Conservation (phyloP, 2,329 filamentous ascomycete genomes). For the Emergomyces africanus region DNA sequence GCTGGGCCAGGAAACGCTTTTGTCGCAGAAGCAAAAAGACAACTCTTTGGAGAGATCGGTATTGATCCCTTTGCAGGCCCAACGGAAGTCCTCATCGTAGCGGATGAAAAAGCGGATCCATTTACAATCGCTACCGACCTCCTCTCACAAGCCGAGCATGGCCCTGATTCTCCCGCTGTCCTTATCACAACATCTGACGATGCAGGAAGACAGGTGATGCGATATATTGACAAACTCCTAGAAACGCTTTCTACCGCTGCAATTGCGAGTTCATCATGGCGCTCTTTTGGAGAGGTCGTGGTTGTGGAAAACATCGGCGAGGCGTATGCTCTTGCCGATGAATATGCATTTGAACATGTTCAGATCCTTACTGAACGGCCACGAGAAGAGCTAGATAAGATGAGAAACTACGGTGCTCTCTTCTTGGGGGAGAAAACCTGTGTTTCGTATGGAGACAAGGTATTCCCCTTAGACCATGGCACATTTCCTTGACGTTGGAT, state of each 20-base stretch:
- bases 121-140: slow-evolving; percentile 36
- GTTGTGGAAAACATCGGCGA: slow-evolving; percentile 33
- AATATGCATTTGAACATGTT: slow-evolving; percentile 40
- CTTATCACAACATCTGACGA: slow-evolving; percentile 36
- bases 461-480: slow-evolving; percentile 9
- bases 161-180: slow-evolving; percentile 39
- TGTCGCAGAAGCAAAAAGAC: slow-evolving; percentile 42
- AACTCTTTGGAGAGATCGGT: slow-evolving; percentile 41
- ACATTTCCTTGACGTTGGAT: neutral
- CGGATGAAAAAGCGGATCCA: slow-evolving; percentile 36
- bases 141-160: slow-evolving; percentile 40
- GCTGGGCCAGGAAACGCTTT: slow-evolving; percentile 44
- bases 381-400: slow-evolving; percentile 37
- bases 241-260: slow-evolving; percentile 31
- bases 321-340: slow-evolving; percentile 33
- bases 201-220: slow-evolving; percentile 28
- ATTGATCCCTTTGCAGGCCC: slow-evolving; percentile 44
- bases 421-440: slow-evolving; percentile 42
- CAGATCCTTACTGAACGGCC: slow-evolving; percentile 38
- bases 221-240: slow-evolving; percentile 27
- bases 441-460: slow-evolving; percentile 43
- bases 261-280: slow-evolving; percentile 35
- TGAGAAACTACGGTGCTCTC: slow-evolving; percentile 39
- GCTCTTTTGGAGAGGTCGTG: slow-evolving; percentile 34
- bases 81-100: slow-evolving; percentile 40